Base-by-base conservation (phyloP, 768 basidiomycete genomes). In the Kwoniella mangroviensis region DNA sequence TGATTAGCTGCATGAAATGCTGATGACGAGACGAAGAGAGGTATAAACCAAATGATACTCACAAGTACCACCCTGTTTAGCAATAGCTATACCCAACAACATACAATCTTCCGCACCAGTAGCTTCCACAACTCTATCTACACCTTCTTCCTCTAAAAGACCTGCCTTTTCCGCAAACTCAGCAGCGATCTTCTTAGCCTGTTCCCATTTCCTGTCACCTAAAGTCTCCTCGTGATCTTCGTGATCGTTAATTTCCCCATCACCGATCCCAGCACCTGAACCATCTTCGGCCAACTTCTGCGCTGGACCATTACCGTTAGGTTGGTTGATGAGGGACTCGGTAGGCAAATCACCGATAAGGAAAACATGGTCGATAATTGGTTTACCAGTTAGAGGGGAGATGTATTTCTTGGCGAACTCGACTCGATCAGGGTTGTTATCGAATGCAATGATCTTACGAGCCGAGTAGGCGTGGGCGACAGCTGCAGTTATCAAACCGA, bases 351-450 rank as follows among this genome's bases (percentile, higher is more conserved):
- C 63, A 49, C 66, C 69, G 41, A 69, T 74, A n/a, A 80, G 66
- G 68, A 77, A 79, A 65, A 80, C 77, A 51, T 80, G 75, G 61
- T 81, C 79, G 55, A 81, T 66, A 65, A 81, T 79, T 15, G 81
- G 79, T 66, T 77, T 78, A 34, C 77, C 77, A 57, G 75, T 78
- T 28, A 78, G 41, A 17, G 79, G 79, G 7, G 79, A 80, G 61
- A 77, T 78, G 65, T 78, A 80, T 57, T 78, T 78, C 40, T 72
- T 72, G 63, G 79, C 79, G 34, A 78, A 80, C 34, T 75, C 75
- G 40, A 80, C 79, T 60, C 79, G 71, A 15, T 45, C 34, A 12
- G 75, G 75, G 56, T 74, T 76, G 71, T 75, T 78, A 63, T 80
- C 79, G 62, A 80, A 73, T 15, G 60, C 75, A 65, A 80, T 77